phyloP scores from a whole-genome alignment of 305 asterid genomes.

The Fraxinus latifolia region DNA sequence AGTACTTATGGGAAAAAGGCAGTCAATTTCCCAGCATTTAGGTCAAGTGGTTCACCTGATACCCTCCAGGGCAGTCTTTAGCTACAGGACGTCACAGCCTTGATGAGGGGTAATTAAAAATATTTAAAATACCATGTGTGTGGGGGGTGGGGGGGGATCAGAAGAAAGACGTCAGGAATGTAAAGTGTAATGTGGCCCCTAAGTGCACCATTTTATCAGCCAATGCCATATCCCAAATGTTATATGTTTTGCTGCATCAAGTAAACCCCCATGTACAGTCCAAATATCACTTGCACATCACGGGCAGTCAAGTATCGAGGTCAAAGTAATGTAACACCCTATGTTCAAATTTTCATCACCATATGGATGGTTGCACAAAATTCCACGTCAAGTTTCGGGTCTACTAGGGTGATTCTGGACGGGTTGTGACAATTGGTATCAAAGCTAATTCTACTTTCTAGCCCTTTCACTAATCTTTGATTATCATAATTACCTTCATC shows the following conservation, averaged over 20 bases:
- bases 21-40: background rate
- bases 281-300: background rate
- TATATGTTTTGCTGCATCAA: background rate
- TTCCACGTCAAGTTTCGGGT: background rate
- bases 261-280: background rate
- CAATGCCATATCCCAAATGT: conserved; percentile 5
- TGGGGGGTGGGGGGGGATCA: background rate
- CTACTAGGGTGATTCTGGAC: too few relatives aligned
- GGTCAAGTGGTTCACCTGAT: background rate
- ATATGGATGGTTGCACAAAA: background rate
- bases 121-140: background rate
- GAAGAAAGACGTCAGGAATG: background rate
- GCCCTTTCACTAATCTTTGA: too few relatives aligned
- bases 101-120: background rate
- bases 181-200: background rate
- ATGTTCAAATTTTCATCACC: background rate
- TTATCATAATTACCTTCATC: too few relatives aligned
- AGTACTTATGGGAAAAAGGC: background rate
- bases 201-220: background rate
- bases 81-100: background rate
- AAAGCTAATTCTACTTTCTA: too few relatives aligned
- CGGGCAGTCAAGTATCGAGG: background rate
- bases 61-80: background rate
- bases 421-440: too few relatives aligned
- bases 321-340: background rate